Evolutionary conservation across 106 monocot genomes (phyloP).

Genomic region (Phalaenopsis equestris): DNA sequence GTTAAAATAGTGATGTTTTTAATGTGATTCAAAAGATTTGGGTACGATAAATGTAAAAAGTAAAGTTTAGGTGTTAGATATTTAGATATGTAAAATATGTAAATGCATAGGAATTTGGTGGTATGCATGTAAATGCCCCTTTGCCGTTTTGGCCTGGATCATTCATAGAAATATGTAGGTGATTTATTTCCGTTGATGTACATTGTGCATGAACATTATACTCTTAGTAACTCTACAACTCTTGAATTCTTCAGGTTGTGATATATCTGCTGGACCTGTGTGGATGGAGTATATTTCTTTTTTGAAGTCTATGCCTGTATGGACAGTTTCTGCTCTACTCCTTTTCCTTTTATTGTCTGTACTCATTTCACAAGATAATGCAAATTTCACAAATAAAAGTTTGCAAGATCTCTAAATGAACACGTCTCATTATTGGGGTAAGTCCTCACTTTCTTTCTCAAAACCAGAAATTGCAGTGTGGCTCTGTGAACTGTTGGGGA

Average conservation of each 20-base stretch:
- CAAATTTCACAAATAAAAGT: neutral
- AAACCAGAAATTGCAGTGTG: neutral
- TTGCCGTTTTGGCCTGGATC: neutral
- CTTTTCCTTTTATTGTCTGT: neutral
- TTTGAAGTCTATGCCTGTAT: slow-evolving; percentile 82
- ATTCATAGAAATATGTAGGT: neutral
- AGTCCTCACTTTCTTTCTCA: neutral
- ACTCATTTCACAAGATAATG: neutral
- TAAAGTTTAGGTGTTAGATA: too few relatives aligned
- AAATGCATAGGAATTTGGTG: too few relatives aligned
- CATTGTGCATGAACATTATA: neutral
- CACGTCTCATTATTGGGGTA: neutral
- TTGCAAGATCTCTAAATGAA: neutral
- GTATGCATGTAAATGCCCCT: too few relatives aligned
- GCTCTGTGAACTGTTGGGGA: neutral
- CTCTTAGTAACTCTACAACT: slow-evolving; percentile 5
- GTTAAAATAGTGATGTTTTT: too few relatives aligned
- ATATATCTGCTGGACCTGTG: slow-evolving; percentile 83
- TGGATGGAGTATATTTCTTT: slow-evolving; percentile 98
- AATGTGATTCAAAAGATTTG: too few relatives aligned
- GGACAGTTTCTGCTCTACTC: slow-evolving; percentile 3
- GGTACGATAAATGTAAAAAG: too few relatives aligned
- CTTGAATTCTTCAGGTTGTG: slow-evolving; percentile 46
- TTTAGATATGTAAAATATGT: too few relatives aligned
- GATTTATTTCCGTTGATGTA: neutral